Percentiles rank a stretch among this genome's conserved stretches.
These are phyloP conservation scores for Ilex asprella DNA, from an alignment of 257 asterid genomes.

Conservation along the genomic window DNA sequence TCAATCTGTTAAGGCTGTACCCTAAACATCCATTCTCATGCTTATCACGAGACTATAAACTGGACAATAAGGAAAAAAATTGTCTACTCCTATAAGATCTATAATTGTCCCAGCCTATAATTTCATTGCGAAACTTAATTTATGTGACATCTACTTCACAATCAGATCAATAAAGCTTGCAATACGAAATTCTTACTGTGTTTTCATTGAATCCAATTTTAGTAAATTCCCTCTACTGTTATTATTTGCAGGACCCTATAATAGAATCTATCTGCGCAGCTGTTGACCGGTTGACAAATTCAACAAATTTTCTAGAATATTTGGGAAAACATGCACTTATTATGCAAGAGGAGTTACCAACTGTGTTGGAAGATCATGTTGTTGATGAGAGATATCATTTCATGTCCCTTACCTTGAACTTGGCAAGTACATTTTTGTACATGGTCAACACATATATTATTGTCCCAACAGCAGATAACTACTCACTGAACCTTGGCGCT, in stretches of 20 bases:
- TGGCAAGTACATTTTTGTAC: slow-evolving; percentile 92
- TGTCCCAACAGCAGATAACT: slow-evolving; percentile 98
- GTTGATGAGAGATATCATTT: slow-evolving; percentile 84
- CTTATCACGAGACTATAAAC: too few species aligned
- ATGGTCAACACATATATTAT: slow-evolving; percentile 96
- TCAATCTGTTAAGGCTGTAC: too few species aligned
- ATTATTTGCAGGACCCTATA: slow-evolving; percentile 65
- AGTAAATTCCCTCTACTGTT: too few species aligned
- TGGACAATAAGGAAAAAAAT: too few species aligned
- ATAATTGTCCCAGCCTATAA: too few species aligned
- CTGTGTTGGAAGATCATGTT: slow-evolving; percentile 43
- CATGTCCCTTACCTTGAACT: slow-evolving; percentile 80
- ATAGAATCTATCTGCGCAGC: slow-evolving; percentile 80
- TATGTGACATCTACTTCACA: too few species aligned
- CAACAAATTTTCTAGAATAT: slow-evolving; percentile 83
- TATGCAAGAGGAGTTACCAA: slow-evolving; percentile 89
- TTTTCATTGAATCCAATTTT: too few species aligned
- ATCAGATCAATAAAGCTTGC: too few species aligned
- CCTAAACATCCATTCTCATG: too few species aligned
- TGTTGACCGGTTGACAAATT: slow-evolving; percentile 70
- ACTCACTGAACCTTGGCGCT: slow-evolving; percentile 94
- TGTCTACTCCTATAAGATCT: too few species aligned
- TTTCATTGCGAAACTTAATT: too few species aligned
- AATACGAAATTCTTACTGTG: too few species aligned
- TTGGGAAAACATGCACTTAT: slow-evolving; percentile 97